Evolutionary conservation across 2,329 filamentous ascomycete genomes (phyloP), one percentile per base, ranked within the genome.

Genomic region (Rosellinia necatrix): DNA sequence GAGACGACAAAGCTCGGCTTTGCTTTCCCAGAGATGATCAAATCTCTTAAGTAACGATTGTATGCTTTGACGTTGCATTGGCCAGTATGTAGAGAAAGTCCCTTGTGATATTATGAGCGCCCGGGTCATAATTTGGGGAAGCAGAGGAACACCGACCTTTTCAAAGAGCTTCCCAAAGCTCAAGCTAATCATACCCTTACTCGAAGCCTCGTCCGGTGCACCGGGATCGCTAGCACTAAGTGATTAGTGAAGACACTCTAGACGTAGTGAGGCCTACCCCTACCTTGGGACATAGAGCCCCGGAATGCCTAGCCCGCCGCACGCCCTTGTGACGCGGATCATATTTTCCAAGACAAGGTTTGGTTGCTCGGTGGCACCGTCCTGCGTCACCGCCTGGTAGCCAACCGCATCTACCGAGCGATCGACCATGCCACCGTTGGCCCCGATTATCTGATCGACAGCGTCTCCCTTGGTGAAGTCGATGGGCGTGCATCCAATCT

Each of bases 401-500:
- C 68, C 68, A 22, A 68, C 61, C 13, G 64, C 66, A 47, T 70
- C 66, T 4, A 64, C 59, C 6, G 54, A 37, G 41, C 68, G 54
- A 29, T 62, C 58, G 22, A 69, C 67, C 42, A 19, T 19, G 6
- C 51, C 51, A 8, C 63, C 66, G 34, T 63, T 56, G 4, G 55
- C 53, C 37, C 66, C 59, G 9, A 72, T 37, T 27, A 74, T 72
- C 49, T 72, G 66, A 3, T 59, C 60, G 2, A 68, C 71, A 1
- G 69, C 62, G 27, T 72, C 66, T 6, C 47, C 42, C 2, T 56
- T 43, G 2, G 38, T 60, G 58, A 73, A 72, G 51, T 72, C 64
- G 58, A 74, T 72, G 0, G 71, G 70, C 15, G 72, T 68, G 6
- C 70, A 70, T 5, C 70, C 70, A 25, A 73, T 67, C 4, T 61